Base-by-base conservation (phyloP, 1,139 yeast species). In the Zygosaccharomyces sapae region DNA sequence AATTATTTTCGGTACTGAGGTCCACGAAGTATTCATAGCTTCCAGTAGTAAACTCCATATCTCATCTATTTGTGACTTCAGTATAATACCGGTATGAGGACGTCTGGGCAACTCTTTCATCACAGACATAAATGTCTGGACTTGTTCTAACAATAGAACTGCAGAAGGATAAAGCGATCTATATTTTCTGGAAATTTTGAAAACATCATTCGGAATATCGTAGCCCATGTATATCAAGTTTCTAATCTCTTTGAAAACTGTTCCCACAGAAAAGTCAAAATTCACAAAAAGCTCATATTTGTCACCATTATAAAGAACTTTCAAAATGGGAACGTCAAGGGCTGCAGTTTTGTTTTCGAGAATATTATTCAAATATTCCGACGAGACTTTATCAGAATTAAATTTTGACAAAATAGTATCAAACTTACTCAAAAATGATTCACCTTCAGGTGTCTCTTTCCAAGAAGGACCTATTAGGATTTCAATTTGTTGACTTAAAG, bases 371-470 rank as follows among this genome's bases (percentile, higher is more conserved):
- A 75, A 47, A 92, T 95, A 86, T 2, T 63, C 59, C 0, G 70
- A 66, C 51, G 74, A 77, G 0, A 75, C 55, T 0, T 49, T 58
- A 4, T 72, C 67, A 0, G 80, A 65, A 45, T 81, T 71, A 8
- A 81, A 67, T 40, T 72, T 76, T 18, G 70, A 66, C 12, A 72
- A 59, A 39, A 85, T 70, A 1, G 70, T 66, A 1, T 62, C 58
- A n/a, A 80, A 72, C 49, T 80, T 86, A 1, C 71, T 63, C 12
- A 74, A 71, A 1, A 90, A 75, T 52, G 76, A 78, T 45, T 74
- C 76, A 0, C 96, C 97, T 43, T 83, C 81, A 0, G 90, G 80
- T 56, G 83, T 86, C 37, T 78, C 73, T 43, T 70, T 71, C 97
- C 97, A 90, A 27, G 82, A 84, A 10, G 70, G 60, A 0, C 97